Conservation (phyloP, 2,329 filamentous ascomycete species). For the Penicillium sclerotigenum region DNA sequence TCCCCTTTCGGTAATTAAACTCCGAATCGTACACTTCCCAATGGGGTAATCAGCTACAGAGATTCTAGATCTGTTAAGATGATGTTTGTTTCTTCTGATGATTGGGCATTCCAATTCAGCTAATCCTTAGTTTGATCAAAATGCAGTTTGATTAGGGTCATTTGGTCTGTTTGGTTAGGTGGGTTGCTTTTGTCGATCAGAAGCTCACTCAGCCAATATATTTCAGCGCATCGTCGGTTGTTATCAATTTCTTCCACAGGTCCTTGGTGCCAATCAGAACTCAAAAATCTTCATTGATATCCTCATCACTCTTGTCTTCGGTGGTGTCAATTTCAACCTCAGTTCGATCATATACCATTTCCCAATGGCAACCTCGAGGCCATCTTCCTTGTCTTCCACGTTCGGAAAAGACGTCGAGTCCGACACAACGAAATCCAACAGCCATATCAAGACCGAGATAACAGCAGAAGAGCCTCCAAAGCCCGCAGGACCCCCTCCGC, state of each 20-base stretch:
- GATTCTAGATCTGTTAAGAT: background rate
- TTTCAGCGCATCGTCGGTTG: background rate
- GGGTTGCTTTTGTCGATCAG: background rate
- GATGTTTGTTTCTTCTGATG: background rate
- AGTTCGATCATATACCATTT: background rate
- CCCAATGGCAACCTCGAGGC: background rate
- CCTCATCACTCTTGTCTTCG: background rate
- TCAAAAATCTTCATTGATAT: background rate
- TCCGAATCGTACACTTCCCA: background rate
- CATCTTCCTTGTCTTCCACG: background rate
- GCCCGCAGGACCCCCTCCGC: background rate
- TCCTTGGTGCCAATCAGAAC: no score
- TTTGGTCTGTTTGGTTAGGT: background rate
- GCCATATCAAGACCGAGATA: background rate
- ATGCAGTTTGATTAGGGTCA: background rate
- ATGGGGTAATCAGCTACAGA: background rate
- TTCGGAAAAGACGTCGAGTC: background rate
- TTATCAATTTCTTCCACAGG: background rate
- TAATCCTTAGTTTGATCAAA: background rate
- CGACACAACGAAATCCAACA: background rate
- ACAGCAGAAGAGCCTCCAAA: background rate
- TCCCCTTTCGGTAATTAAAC: background rate
- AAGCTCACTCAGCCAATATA: background rate
- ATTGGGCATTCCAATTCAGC: background rate
- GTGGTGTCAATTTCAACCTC: background rate